phyloP scores from a whole-genome alignment of 2,329 filamentous ascomycete genomes.

The Hansfordia pulvinata region DNA sequence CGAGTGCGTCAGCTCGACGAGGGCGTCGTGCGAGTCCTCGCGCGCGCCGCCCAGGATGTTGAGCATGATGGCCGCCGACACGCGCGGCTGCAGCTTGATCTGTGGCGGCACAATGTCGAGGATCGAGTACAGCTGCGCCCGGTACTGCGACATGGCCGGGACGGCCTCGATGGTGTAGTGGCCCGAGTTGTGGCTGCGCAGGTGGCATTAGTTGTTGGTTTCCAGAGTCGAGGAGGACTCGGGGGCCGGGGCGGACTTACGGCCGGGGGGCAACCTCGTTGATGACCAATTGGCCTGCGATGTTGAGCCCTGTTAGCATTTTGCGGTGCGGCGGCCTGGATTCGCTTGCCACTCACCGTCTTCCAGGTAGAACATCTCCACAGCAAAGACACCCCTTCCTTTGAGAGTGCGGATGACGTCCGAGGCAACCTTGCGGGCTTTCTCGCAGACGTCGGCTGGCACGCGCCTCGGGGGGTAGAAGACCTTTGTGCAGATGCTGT shows the following conservation, averaged over 20 bases:
- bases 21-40: conserved; percentile 43
- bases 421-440: conserved; percentile 64
- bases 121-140: conserved; percentile 78
- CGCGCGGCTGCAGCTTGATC: conserved; percentile 41
- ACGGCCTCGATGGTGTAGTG: conserved; percentile 94
- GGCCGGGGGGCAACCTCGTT: conserved; percentile 75
- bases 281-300: conserved; percentile 52
- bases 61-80: conserved; percentile 57
- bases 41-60: conserved; percentile 64
- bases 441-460: conserved; percentile 39
- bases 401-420: conserved; percentile 68
- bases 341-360: conserved; percentile 38
- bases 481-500: conserved; percentile 87
- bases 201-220: too few species aligned
- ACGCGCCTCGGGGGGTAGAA: conserved; percentile 73
- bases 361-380: conserved; percentile 83
- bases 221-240: too few species aligned
- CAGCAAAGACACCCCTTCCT: conserved; percentile 88
- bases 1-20: conserved; percentile 31
- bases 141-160: conserved; percentile 76
- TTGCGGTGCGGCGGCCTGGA: background rate
- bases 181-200: conserved; percentile 93
- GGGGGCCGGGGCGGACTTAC: conserved; percentile 23
- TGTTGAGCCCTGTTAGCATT: too few species aligned
- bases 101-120: conserved; percentile 49